Conservation (phyloP, 2,329 filamentous ascomycete genomes). For the Diaporthe velutina region DNA sequence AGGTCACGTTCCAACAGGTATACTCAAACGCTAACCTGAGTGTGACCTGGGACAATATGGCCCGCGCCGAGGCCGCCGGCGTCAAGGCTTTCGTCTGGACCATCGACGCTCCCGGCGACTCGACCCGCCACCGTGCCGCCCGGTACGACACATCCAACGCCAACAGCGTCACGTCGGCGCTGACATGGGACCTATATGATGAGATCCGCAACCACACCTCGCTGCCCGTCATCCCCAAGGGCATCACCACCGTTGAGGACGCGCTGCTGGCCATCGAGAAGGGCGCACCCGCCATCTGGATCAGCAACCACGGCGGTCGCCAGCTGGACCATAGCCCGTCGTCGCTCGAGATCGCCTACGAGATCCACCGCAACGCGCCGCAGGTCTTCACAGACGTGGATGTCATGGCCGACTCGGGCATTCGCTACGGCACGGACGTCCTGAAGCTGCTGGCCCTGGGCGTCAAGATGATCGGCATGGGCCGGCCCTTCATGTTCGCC, state of each 20-base stretch:
- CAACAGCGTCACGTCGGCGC: conserved; percentile 41
- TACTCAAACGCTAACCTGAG: conserved; percentile 51
- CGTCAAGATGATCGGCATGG: conserved; percentile 48
- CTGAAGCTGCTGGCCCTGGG: conserved; percentile 56
- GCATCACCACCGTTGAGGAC: conserved; percentile 54
- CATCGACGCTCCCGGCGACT: conserved; percentile 46
- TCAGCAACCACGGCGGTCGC: conserved; percentile 58
- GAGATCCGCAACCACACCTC: conserved; percentile 49
- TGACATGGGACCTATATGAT: conserved; percentile 45
- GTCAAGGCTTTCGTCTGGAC: conserved; percentile 55
- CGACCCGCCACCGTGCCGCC: conserved; percentile 41
- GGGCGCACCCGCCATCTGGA: conserved; percentile 52
- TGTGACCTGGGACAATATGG: conserved; percentile 48
- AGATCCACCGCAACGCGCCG: conserved; percentile 52
- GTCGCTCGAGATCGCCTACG: conserved; percentile 49
- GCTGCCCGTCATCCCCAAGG: conserved; percentile 54
- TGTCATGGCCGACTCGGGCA: conserved; percentile 48
- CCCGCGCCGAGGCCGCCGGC: conserved; percentile 49
- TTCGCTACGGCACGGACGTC: conserved; percentile 54
- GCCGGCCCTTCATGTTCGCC: conserved; percentile 62
- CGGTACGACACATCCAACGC: conserved; percentile 42
- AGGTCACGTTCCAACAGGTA: conserved; percentile 50
- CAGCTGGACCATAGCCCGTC: conserved; percentile 55
- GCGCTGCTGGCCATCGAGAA: conserved; percentile 50
- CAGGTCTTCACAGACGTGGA: conserved; percentile 50